Conservation (phyloP, 257 asterid genomes). For the Thymus mandschuricus region DNA sequence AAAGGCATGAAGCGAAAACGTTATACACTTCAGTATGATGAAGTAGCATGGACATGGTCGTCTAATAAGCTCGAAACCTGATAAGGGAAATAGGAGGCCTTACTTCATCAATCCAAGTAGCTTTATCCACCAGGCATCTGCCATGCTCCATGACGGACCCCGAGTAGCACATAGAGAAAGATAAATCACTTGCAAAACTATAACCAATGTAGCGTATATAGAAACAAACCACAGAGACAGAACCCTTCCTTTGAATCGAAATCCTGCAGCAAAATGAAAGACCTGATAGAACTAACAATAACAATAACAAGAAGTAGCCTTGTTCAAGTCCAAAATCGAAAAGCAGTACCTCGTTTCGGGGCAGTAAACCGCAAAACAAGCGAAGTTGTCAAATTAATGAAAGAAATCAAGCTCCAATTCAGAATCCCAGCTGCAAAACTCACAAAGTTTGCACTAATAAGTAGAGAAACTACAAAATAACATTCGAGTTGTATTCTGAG, state of each 20-base stretch:
- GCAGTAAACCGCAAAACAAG: constrained; percentile 63
- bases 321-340: constrained; percentile 25
- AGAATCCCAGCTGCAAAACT: constrained; percentile 68
- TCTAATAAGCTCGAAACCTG: background rate
- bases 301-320: constrained; percentile 17
- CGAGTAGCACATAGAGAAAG: constrained; percentile 48
- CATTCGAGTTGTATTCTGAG: background rate
- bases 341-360: constrained; percentile 65
- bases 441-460: background rate
- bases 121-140: constrained; percentile 76
- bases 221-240: constrained; percentile 67
- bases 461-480: background rate
- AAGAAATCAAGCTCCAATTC: constrained; percentile 81
- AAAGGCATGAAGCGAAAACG: constrained; percentile 38
- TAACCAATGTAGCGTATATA: constrained; percentile 50
- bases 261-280: constrained; percentile 50
- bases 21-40: constrained; percentile 2
- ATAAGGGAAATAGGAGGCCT: constrained; percentile 15
- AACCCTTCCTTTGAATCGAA: constrained; percentile 58
- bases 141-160: constrained; percentile 51
- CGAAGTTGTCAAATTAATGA: constrained; percentile 69
- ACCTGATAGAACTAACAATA: background rate
- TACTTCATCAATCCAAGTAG: constrained; percentile 76
- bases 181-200: constrained; percentile 57
- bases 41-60: background rate